Base-by-base conservation (phyloP, 2,329 filamentous ascomycete genomes). In the Alternaria sp. region DNA sequence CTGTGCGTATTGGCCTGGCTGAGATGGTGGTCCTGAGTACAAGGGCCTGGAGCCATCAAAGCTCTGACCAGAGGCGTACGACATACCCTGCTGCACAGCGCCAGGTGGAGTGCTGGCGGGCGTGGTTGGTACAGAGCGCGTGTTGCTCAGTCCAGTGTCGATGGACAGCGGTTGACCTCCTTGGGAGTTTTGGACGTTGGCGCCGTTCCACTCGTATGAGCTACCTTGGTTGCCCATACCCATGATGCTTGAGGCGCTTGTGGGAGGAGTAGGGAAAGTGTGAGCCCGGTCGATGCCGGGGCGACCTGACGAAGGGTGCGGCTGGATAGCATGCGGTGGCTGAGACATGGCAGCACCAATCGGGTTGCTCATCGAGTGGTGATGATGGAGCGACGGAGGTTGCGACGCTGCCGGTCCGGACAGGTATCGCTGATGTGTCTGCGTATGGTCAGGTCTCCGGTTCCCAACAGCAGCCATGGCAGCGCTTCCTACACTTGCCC, bases 221-320 rank as follows among this genome's bases (percentile, higher is more conserved):
- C 82, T 86, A 33, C 93, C 91, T 43, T 91, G 89, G 68, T 87
- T 87, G 49, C 89, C 89, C 86, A 97, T 93, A 65, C 87, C 83
- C 82, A 89, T 93, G 49, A 96, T 88, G 80, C 93, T 93, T 0
- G 94, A 96, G n/a, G 94, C 92, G 78, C 93, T 97, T 1, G 94
- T 93, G 2, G 95, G 94, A 37, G 95, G 95, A 4, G 95, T 97
- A 4, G 95, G 94, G 81, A 97, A 97, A 2, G 94, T 97, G 79
- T 97, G 92, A 15, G 94, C 91, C 56, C 95, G 89, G 67, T 97
- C 94, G 50, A 79, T 60, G 7, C 88, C 85, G 8, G 94, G 94
- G 46, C 95, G 89, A 50, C 82, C 84, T 41, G 84, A 77, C 20
- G 83, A 82, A n/a, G 86, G 82, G 67, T 88, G 85, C 37, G 87